Conservation (phyloP, 2,329 filamentous ascomycete species). For the Xylaria hypoxylon region DNA sequence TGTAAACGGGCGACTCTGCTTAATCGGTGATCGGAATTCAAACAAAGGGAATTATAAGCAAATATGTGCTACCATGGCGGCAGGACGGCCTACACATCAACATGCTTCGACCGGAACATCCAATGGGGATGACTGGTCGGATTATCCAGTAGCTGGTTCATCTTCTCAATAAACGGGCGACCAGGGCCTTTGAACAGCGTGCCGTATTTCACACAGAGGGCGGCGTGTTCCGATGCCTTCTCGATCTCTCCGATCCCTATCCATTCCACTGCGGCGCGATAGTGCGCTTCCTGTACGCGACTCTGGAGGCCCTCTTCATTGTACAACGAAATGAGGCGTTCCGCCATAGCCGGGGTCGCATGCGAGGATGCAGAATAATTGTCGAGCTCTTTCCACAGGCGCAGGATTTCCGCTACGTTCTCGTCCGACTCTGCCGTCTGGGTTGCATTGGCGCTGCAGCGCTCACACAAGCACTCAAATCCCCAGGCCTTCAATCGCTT, state of each 20-base stretch:
- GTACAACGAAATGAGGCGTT: conserved; percentile 54
- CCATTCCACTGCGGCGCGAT: conserved; percentile 55
- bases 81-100: not conserved
- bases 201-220: conserved; percentile 44
- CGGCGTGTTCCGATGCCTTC: conserved; percentile 51
- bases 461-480: conserved; percentile 19
- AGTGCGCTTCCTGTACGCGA: conserved; percentile 53
- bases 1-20: not conserved
- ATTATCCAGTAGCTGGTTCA: conserved; percentile 32
- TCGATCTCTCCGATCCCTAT: conserved; percentile 52
- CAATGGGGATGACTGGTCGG: conserved; percentile 40
- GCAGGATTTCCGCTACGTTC: conserved; percentile 29
- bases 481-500: conserved; percentile 9
- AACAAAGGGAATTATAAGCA: not conserved
- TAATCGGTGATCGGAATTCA: not conserved
- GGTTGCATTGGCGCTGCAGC: conserved; percentile 11
- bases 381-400: conserved; percentile 46
- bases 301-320: conserved; percentile 51
- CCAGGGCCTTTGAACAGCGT: conserved; percentile 49
- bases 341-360: conserved; percentile 48
- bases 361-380: conserved; percentile 52
- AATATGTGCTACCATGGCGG: not conserved
- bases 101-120: conserved; percentile 40
- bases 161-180: conserved; percentile 51
- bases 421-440: conserved; percentile 36